phyloP scores from a whole-genome alignment of 2,329 filamentous ascomycete species.

The Ophiosphaerella herpotricha region DNA sequence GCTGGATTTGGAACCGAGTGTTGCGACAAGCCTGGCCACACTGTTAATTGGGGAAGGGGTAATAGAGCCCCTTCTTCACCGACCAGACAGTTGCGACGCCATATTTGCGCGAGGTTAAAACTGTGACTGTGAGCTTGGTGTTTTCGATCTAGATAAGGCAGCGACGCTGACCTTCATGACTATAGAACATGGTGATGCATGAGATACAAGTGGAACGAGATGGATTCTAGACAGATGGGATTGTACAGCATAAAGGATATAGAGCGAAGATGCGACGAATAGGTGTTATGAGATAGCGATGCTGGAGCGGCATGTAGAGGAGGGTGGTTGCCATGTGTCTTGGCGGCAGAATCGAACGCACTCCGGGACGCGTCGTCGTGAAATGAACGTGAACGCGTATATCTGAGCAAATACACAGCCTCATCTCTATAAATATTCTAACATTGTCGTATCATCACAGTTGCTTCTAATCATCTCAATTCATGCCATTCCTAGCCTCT shows the following conservation, averaged over 20 bases:
- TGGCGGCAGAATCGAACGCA: constrained; percentile 22
- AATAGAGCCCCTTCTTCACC: constrained; percentile 29
- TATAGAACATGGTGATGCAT: constrained; percentile 79
- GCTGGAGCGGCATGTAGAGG: constrained; percentile 1
- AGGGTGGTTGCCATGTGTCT: constrained; percentile 7
- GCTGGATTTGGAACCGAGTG: constrained; percentile 73
- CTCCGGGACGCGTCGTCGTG: constrained; percentile 19
- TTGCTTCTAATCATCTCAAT: constrained; percentile 9
- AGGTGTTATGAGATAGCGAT: not conserved
- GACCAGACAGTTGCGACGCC: constrained; percentile 96
- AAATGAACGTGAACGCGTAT: constrained; percentile 1
- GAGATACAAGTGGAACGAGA: constrained; percentile 6
- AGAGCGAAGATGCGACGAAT: not conserved
- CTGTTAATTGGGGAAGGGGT: constrained; percentile 24
- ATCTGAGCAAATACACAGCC: constrained; percentile 2
- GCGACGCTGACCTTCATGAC: constrained; percentile 76
- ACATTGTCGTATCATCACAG: constrained; percentile 16
- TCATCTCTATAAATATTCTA: constrained; percentile 19
- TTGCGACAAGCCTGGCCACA: constrained; percentile 79
- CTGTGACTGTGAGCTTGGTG: constrained; percentile 45
- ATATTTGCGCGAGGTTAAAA: constrained; percentile 84
- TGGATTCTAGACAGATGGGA: constrained; percentile 1
- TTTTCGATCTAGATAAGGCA: constrained; percentile 1
- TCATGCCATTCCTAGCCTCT: constrained; percentile 14
- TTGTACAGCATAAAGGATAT: constrained; percentile 5